These are phyloP conservation scores for Articulospora tetracladia DNA, from an alignment of 495 filamentous ascomycete genomes.

Conservation along the genomic window DNA sequence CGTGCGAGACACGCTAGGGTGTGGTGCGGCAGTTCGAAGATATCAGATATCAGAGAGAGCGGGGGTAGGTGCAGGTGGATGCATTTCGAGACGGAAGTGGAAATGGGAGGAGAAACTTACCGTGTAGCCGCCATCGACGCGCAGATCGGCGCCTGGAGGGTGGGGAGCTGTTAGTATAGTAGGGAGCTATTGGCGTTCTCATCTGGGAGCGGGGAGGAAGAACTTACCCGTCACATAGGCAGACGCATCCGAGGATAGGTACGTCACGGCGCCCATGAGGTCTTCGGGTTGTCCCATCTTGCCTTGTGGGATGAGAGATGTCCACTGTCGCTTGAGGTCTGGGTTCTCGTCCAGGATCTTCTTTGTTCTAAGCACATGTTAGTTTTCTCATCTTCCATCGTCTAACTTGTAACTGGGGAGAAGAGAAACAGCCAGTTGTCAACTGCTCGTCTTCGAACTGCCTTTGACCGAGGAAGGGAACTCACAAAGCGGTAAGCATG, in stretches of 20 bases:
- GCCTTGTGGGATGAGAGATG: constrained; percentile 81
- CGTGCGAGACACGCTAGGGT: background rate
- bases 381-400: too few relatives aligned
- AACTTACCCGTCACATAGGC: constrained; percentile 74
- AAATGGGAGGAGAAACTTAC: constrained; percentile 57
- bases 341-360: constrained; percentile 94
- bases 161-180: background rate
- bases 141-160: constrained; percentile 59
- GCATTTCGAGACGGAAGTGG: too few relatives aligned
- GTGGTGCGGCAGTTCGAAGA: too few relatives aligned
- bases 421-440: too few relatives aligned
- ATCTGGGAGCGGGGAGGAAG: background rate
- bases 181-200: background rate
- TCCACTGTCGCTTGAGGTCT: constrained; percentile 83
- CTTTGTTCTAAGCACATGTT: constrained; percentile 72
- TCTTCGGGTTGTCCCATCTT: constrained; percentile 92
- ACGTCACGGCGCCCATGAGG: constrained; percentile 89
- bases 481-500: constrained; percentile 87
- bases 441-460: constrained; percentile 5
- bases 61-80: too few relatives aligned
- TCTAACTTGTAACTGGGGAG: too few relatives aligned
- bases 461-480: constrained; percentile 1
- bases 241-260: constrained; percentile 81
- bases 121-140: constrained; percentile 91
- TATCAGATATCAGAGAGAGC: too few relatives aligned